These are phyloP conservation scores for Graphiopsis chlorocephala DNA, from an alignment of 2,329 filamentous ascomycete species.

Conservation along the genomic window DNA sequence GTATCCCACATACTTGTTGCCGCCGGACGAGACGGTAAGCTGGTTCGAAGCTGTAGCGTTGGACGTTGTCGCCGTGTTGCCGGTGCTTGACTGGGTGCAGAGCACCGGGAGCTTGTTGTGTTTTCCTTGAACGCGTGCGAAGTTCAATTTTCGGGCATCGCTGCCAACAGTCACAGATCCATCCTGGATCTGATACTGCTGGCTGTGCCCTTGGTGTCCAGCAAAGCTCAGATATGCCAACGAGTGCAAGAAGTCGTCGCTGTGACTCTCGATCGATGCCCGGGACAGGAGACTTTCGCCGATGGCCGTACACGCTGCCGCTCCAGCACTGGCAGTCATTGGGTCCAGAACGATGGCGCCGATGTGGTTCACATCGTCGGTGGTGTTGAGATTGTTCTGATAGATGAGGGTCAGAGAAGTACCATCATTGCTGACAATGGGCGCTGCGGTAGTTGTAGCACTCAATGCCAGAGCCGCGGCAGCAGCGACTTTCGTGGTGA, in stretches of 20 bases:
- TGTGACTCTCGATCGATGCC: constrained; percentile 42
- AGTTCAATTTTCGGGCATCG: constrained; percentile 33
- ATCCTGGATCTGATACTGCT: constrained; percentile 43
- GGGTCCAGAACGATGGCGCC: constrained; percentile 51
- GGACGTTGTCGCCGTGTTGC: constrained; percentile 34
- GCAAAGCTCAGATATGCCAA: constrained; percentile 48
- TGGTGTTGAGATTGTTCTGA: constrained; percentile 55
- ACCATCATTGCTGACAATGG: constrained; percentile 33
- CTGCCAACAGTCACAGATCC: constrained; percentile 38
- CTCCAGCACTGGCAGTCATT: constrained; percentile 38
- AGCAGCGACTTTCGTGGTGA: constrained; percentile 13
- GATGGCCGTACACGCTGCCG: constrained; percentile 45
- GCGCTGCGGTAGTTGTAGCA: constrained; percentile 12
- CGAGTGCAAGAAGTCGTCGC: constrained; percentile 45
- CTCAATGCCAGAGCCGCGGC: constrained; percentile 15
- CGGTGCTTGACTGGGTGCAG: constrained; percentile 49
- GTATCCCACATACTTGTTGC: constrained; percentile 50
- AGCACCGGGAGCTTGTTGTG: constrained; percentile 45
- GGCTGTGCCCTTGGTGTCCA: constrained; percentile 35
- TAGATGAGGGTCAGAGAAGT: constrained; percentile 52
- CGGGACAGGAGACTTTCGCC: constrained; percentile 49
- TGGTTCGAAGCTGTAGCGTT: constrained; percentile 38
- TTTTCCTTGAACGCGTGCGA: constrained; percentile 29
- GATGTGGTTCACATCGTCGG: constrained; percentile 53
- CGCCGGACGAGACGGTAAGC: constrained; percentile 40